Percentiles rank a stretch among this genome's conserved stretches.
These are phyloP conservation scores for Lipomyces yamadae DNA, from an alignment of 805 yeast genomes.

Conservation along the genomic window DNA sequence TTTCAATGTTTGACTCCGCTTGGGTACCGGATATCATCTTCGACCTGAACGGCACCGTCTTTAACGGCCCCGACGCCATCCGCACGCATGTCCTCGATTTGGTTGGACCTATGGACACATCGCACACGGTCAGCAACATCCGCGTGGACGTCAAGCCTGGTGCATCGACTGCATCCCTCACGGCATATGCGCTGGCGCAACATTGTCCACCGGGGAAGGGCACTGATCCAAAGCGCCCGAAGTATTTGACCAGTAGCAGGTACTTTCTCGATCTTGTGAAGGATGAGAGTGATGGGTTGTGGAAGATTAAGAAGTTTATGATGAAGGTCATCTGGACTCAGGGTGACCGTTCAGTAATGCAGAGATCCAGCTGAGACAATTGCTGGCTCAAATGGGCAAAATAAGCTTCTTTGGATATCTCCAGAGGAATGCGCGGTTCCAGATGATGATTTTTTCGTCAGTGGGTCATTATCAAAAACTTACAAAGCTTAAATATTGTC, in stretches of 20 bases:
- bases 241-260: slow-evolving; percentile 9
- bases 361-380: too few relatives aligned
- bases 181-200: slow-evolving; percentile 16
- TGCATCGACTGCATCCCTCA: slow-evolving; percentile 5
- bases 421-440: too few relatives aligned
- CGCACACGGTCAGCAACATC: background rate
- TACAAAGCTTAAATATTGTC: too few relatives aligned
- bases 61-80: slow-evolving; percentile 12
- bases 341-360: background rate
- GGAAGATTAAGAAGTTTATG: slow-evolving; percentile 13
- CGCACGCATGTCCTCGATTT: background rate
- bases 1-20: slow-evolving; percentile 13
- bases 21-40: slow-evolving; percentile 11
- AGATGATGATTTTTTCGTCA: too few relatives aligned
- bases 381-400: too few relatives aligned
- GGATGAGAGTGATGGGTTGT: slow-evolving; percentile 16
- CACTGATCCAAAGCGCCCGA: slow-evolving; percentile 1
- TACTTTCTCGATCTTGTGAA: slow-evolving; percentile 10
- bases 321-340: slow-evolving; percentile 8
- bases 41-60: slow-evolving; percentile 13
- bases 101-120: background rate
- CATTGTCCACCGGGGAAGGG: slow-evolving; percentile 14
- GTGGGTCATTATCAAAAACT: too few relatives aligned
- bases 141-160: slow-evolving; percentile 11
- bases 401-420: too few relatives aligned